Evolutionary conservation across 176 grass and related monocot genomes (phyloP).

Genomic region (Echinochloa phyllopogon): DNA sequence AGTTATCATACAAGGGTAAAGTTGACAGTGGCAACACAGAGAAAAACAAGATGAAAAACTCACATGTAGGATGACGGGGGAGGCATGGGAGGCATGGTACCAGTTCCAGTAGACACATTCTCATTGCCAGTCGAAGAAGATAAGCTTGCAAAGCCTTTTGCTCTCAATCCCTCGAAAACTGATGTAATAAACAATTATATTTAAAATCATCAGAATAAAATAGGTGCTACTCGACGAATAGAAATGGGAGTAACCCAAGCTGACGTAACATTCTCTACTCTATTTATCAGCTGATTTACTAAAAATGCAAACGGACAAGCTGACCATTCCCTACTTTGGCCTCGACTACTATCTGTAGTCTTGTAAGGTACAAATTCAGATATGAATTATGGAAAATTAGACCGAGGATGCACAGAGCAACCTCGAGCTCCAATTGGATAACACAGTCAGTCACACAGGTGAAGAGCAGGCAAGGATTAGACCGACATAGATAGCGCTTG

Average conservation of each 20-base stretch:
- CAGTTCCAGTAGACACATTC: conserved; percentile 59
- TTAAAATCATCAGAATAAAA: conserved; percentile 28
- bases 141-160: conserved; percentile 71
- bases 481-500: background rate
- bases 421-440: conserved; percentile 1
- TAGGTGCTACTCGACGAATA: background rate
- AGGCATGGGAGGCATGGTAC: conserved; percentile 53
- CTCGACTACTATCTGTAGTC: background rate
- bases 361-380: background rate
- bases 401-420: background rate
- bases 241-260: background rate
- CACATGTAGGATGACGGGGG: conserved; percentile 62
- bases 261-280: background rate
- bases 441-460: background rate
- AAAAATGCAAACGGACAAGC: background rate
- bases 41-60: conserved; percentile 27
- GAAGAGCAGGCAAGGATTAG: background rate
- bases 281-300: background rate
- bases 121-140: conserved; percentile 63
- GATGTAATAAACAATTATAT: background rate
- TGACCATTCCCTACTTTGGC: background rate
- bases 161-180: conserved; percentile 54
- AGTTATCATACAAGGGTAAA: background rate
- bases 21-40: background rate
- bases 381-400: background rate